Conservation (phyloP, 345 rosid species). For the Populus pruinosa region DNA sequence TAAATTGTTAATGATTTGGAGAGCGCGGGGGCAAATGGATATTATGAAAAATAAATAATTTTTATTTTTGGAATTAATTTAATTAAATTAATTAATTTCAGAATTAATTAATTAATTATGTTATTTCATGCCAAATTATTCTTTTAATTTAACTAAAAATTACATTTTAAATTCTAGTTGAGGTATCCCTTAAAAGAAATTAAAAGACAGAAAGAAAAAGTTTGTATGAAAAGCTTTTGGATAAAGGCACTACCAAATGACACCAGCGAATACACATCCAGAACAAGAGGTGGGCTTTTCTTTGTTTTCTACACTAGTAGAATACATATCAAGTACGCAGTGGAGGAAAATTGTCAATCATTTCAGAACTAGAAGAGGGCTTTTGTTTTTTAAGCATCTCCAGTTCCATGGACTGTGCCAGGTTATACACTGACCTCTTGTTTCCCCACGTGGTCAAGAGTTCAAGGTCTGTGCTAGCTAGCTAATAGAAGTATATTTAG, state of each 20-base stretch:
- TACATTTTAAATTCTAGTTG: too few species aligned
- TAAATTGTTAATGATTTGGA: too few species aligned
- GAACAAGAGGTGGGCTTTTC: conserved; percentile 36
- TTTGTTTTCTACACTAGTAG: background rate
- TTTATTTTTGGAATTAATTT: too few species aligned
- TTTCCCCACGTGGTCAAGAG: conserved; percentile 29
- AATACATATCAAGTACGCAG: background rate
- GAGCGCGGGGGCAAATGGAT: too few species aligned
- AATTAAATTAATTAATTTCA: too few species aligned
- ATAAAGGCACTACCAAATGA: background rate
- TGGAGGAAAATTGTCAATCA: conserved; percentile 4
- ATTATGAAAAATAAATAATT: too few species aligned
- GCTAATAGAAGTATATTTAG: background rate
- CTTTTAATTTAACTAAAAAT: too few species aligned
- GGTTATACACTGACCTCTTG: conserved; percentile 20
- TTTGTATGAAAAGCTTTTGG: too few species aligned
- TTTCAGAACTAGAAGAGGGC: background rate
- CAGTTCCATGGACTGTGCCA: conserved; percentile 45
- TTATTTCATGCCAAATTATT: too few species aligned
- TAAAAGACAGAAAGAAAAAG: too few species aligned
- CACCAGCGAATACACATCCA: conserved; percentile 8
- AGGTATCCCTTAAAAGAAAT: too few species aligned
- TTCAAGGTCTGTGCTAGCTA: conserved; percentile 27
- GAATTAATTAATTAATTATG: too few species aligned
- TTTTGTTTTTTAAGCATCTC: background rate